These are phyloP conservation scores for Tylopilus subfusipes DNA, from an alignment of 768 basidiomycete genomes.

Conservation along the genomic window DNA sequence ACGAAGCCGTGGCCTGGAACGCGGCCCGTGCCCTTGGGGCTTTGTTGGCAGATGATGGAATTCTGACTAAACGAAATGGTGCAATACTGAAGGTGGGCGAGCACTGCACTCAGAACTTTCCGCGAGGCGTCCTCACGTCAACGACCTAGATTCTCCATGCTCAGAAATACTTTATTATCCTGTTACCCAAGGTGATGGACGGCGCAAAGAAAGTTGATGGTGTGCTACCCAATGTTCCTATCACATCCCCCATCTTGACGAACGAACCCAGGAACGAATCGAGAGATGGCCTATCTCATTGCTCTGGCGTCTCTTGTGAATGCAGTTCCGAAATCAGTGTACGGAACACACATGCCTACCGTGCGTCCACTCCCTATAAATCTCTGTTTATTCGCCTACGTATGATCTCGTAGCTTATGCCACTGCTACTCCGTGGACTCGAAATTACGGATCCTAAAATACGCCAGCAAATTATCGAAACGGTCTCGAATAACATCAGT, in stretches of 20 bases:
- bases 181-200: constrained; percentile 71
- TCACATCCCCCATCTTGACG: neutral
- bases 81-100: constrained; percentile 68
- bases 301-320: constrained; percentile 80
- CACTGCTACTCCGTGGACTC: constrained; percentile 81
- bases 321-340: constrained; percentile 73
- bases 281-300: constrained; percentile 71
- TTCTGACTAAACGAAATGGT: constrained; percentile 75
- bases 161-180: constrained; percentile 68
- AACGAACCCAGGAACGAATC: constrained; percentile 39
- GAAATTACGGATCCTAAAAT: constrained; percentile 71
- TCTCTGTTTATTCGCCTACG: neutral
- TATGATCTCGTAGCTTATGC: constrained; percentile 64
- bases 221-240: constrained; percentile 30
- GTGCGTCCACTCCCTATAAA: constrained; percentile 34
- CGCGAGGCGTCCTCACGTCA: neutral
- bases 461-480: constrained; percentile 77
- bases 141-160: constrained; percentile 58
- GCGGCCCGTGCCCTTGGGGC: constrained; percentile 76
- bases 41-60: constrained; percentile 54
- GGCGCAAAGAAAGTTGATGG: constrained; percentile 57
- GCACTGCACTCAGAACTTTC: neutral
- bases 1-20: constrained; percentile 59
- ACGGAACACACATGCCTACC: constrained; percentile 61
- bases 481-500: constrained; percentile 67